phyloP scores from a whole-genome alignment of 2,329 filamentous ascomycete species.

The Hypoxylon sp. region DNA sequence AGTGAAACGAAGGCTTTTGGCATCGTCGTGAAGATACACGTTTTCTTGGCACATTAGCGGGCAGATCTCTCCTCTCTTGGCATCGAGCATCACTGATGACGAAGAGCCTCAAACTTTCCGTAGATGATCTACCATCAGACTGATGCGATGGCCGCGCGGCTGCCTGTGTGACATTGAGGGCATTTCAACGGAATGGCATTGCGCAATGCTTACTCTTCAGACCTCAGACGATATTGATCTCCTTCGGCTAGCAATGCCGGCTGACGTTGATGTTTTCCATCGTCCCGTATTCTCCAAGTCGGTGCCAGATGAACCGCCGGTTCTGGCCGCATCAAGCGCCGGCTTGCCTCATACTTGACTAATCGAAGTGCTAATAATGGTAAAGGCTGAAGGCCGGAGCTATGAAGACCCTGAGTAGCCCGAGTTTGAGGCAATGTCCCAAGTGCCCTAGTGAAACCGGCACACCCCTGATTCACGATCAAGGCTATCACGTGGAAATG shows the following conservation, averaged over 20 bases:
- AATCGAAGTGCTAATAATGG: slow-evolving; percentile 20
- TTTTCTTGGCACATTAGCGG: slow-evolving; percentile 29
- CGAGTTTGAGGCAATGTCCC: slow-evolving; percentile 46
- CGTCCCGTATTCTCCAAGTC: slow-evolving; percentile 12
- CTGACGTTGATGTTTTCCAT: slow-evolving; percentile 1
- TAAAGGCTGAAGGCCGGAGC: slow-evolving; percentile 11
- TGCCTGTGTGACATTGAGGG: slow-evolving; percentile 4
- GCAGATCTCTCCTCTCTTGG: slow-evolving; percentile 32
- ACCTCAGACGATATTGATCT: slow-evolving; percentile 7
- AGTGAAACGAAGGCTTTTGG: slow-evolving; percentile 29
- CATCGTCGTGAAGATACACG: slow-evolving; percentile 11
- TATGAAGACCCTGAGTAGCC: slow-evolving; percentile 25
- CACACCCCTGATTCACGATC: slow-evolving; percentile 40
- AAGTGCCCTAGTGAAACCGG: slow-evolving; percentile 45
- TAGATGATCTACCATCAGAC: slow-evolving; percentile 14
- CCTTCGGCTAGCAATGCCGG: slow-evolving; percentile 15
- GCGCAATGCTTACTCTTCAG: slow-evolving; percentile 28
- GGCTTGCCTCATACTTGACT: slow-evolving; percentile 27
- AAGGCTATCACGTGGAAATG: slow-evolving; percentile 41
- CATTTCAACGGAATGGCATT: slow-evolving; percentile 15
- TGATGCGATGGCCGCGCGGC: slow-evolving; percentile 3
- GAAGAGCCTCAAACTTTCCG: slow-evolving; percentile 39
- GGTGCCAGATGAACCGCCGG: slow-evolving; percentile 33
- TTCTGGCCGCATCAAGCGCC: slow-evolving; percentile 29
- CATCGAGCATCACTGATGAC: slow-evolving; percentile 26